phyloP scores from a whole-genome alignment of 225 moss, liverwort and hornwort genomes.

The Rhytidiadelphus loreus region DNA sequence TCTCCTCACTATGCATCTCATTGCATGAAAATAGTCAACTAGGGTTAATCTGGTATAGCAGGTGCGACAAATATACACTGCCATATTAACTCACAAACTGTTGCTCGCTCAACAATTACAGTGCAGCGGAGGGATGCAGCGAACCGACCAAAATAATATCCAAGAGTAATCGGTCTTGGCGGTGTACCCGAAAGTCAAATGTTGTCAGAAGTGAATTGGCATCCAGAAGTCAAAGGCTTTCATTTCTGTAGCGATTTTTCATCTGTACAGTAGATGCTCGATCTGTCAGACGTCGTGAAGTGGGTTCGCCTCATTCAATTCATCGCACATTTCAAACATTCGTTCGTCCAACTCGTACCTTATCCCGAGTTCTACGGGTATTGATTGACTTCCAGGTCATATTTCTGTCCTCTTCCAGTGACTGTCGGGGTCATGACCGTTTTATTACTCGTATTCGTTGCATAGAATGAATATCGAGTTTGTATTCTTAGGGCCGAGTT shows the following conservation, averaged over 20 bases:
- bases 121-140: no score
- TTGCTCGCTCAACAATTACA: no score
- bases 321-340: not conserved
- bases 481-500: not conserved
- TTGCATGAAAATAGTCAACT: not conserved
- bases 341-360: not conserved
- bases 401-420: not conserved
- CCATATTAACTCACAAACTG: no score
- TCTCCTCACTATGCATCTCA: not conserved
- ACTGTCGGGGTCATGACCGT: not conserved
- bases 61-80: no score
- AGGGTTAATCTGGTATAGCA: not conserved
- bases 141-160: not conserved
- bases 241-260: not conserved
- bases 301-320: fast-evolving
- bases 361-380: not conserved
- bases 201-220: not conserved
- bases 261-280: not conserved
- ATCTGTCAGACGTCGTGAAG: not conserved
- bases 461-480: not conserved
- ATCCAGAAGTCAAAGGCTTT: not conserved
- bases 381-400: not conserved
- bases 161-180: not conserved
- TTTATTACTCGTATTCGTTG: not conserved
- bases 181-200: not conserved